These are phyloP conservation scores for Ophiocordyceps sinensis DNA, from an alignment of 2,329 filamentous ascomycete genomes.

Conservation along the genomic window DNA sequence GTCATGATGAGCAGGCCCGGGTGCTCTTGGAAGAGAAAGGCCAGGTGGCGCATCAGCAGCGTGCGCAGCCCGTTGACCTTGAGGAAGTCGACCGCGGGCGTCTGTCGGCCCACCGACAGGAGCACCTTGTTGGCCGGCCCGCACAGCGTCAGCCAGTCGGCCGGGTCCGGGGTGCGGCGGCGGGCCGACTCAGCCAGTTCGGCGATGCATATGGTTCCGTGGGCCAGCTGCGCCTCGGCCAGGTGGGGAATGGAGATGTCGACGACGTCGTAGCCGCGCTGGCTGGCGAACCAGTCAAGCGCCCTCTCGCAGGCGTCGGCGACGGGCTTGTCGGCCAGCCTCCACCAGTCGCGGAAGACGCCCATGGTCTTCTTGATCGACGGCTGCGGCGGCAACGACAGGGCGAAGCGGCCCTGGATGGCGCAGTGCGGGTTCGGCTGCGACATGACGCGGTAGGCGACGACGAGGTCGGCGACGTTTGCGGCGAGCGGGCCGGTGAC, in stretches of 20 bases:
- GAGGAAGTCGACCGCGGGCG: constrained; percentile 54
- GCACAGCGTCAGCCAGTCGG: constrained; percentile 38
- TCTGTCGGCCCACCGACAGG: constrained; percentile 48
- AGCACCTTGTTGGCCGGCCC: constrained; percentile 57
- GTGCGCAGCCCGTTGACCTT: constrained; percentile 60
- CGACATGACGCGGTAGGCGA: constrained; percentile 71
- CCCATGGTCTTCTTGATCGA: constrained; percentile 50
- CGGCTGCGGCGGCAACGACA: constrained; percentile 30
- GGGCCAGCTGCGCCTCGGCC: constrained; percentile 60
- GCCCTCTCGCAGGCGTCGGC: constrained; percentile 44
- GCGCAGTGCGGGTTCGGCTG: constrained; percentile 52
- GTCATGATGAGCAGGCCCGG: constrained; percentile 67
- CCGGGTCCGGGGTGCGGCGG: constrained; percentile 25
- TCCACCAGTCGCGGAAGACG: constrained; percentile 42
- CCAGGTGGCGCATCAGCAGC: constrained; percentile 65
- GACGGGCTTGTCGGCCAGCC: constrained; percentile 44
- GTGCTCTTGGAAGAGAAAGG: constrained; percentile 52
- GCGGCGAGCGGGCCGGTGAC: constrained; percentile 64
- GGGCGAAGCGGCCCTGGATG: constrained; percentile 47
- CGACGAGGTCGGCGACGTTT: constrained; percentile 61
- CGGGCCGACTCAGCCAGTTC: constrained; percentile 45
- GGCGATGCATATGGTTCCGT: constrained; percentile 61
- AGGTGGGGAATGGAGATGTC: constrained; percentile 53
- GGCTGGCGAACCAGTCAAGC: constrained; percentile 40
- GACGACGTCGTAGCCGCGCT: constrained; percentile 32